phyloP scores from a whole-genome alignment of 495 filamentous ascomycete species.

The Xylaria venustula region DNA sequence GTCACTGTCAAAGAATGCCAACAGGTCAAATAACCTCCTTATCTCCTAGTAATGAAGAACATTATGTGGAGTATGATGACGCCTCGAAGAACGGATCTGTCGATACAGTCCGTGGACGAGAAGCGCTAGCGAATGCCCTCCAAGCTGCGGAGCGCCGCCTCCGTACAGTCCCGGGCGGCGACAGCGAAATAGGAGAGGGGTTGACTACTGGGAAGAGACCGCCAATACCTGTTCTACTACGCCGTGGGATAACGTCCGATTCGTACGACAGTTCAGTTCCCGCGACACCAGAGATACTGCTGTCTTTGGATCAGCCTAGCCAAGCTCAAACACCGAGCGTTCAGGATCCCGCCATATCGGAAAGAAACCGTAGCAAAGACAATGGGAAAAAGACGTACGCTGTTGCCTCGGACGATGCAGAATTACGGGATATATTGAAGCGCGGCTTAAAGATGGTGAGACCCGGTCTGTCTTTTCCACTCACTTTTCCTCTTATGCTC shows the following conservation, averaged over 20 bases:
- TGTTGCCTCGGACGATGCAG: constrained; percentile 56
- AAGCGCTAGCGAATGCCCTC: background rate
- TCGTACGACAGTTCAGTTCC: constrained; percentile 22
- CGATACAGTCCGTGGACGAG: background rate
- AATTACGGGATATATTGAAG: constrained; percentile 52
- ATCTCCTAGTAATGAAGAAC: background rate
- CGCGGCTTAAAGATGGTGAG: background rate
- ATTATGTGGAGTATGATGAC: background rate
- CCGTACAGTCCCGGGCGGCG: constrained; percentile 21
- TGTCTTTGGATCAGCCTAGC: background rate
- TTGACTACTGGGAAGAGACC: constrained; percentile 6
- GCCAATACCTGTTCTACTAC: constrained; percentile 14
- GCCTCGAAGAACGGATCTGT: background rate
- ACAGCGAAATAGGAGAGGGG: constrained; percentile 19
- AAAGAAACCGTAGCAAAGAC: background rate
- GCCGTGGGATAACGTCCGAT: constrained; percentile 6
- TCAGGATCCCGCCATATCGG: background rate
- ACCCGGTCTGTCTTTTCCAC: background rate
- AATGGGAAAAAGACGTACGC: constrained; percentile 36
- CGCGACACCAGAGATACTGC: constrained; percentile 16
- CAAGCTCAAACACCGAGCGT: background rate
- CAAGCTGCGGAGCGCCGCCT: background rate
- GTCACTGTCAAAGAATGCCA: background rate
- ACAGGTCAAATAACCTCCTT: background rate
- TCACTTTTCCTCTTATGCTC: background rate